These are phyloP conservation scores for Aristolochia fimbriata DNA, from an alignment of 164 flowering plant genomes.

Conservation along the genomic window DNA sequence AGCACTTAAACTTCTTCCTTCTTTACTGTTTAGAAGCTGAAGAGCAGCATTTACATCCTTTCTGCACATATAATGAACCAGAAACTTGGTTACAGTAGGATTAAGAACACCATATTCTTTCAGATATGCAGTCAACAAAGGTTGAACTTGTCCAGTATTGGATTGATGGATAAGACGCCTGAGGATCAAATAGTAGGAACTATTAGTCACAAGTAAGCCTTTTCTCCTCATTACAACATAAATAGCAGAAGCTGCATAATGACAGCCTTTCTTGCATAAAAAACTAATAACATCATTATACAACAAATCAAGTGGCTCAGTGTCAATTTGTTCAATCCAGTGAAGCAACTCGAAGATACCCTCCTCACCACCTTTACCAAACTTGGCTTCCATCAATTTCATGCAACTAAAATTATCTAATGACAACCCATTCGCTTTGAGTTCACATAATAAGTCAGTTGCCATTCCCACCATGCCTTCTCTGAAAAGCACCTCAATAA, in stretches of 20 bases:
- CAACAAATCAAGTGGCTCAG: conserved; percentile 15
- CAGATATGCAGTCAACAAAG: conserved; percentile 31
- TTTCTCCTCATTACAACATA: conserved; percentile 32
- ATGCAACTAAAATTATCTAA: conserved; percentile 25
- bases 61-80: conserved; percentile 38
- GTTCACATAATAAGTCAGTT: conserved; percentile 44
- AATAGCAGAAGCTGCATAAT: conserved; percentile 32
- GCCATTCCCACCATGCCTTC: conserved; percentile 55
- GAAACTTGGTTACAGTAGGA: conserved; percentile 21
- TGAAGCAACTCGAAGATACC: conserved; percentile 38
- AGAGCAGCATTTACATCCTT: conserved; percentile 34
- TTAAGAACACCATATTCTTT: conserved; percentile 48
- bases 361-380: conserved; percentile 25
- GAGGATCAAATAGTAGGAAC: conserved; percentile 34
- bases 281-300: conserved; percentile 38
- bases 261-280: conserved; percentile 39
- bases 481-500: conserved; percentile 47
- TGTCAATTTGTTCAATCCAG: conserved; percentile 22
- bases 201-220: conserved; percentile 21
- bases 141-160: conserved; percentile 17
- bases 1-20: conserved; percentile 11
- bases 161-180: conserved; percentile 27
- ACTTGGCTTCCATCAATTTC: conserved; percentile 29
- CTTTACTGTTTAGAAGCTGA: conserved; percentile 25
- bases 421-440: conserved; percentile 28